Evolutionary conservation across 2,329 filamentous ascomycete genomes (phyloP), one percentile per base, ranked within the genome.

Genomic region (Stachybotrys echinatus): DNA sequence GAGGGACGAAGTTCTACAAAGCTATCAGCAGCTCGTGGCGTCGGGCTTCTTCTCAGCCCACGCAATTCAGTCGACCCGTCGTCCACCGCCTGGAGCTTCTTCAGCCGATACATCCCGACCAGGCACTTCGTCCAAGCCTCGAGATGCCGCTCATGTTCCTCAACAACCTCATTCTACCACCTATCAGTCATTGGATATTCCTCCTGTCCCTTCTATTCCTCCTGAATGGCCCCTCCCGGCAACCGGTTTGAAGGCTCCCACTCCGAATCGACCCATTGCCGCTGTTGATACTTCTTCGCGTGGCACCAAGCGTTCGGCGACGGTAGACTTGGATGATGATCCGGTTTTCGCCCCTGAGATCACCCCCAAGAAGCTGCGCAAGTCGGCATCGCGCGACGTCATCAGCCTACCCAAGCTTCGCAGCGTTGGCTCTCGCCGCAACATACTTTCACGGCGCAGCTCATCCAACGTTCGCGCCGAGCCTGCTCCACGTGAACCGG

Each of bases 41-140:
- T 73, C 73, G 6, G 80, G 80, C 52, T 83, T 83, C 72, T 83
- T 83, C 61, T 70, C 74, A 44, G 69, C 75, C 21, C 79, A 81
- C 54, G 79, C 79, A 48, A 82, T 82, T 53, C 75, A 78, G 52
- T 80, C 78, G 5, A 79, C 77, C 2, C 70, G 80, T 4, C 76
- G 77, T 59, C 74, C 69, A 2, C 61, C 62, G 20, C 64, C 59
- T 38, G 42, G 51, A 46, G 48, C 54, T 39, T 34, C 27, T n/a
- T n/a, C n/a, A n/a, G n/a, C n/a, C n/a, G n/a, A n/a, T n/a, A 23
- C 53, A 46, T 37, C 45, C 48, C 39, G 45, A 52, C 12, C 49
- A 21, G 47, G 42, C 47, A 48, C 42, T n/a, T 47, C 44, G 47
- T 45, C 51, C 42, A n/a, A 31, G 46, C 38, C 18, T 27, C 39